Evolutionary conservation across 306 rosid species (phyloP).

Genomic region (Quercus rubra): DNA sequence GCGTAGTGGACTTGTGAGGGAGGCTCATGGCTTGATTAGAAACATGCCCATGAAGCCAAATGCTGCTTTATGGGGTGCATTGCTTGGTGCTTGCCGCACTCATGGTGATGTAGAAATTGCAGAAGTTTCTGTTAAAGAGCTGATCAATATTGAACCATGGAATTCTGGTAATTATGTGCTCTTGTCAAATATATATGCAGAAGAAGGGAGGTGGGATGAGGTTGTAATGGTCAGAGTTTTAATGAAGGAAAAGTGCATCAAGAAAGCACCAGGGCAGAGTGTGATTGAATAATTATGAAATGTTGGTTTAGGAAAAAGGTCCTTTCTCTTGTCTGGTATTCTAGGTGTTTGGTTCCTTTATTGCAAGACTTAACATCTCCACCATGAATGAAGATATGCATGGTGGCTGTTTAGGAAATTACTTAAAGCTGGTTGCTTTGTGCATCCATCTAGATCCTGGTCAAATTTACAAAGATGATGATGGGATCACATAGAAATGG

Average conservation of each 20-base stretch:
- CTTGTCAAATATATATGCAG: slow-evolving; percentile 77
- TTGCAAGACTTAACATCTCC: background rate
- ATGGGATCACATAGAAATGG: background rate
- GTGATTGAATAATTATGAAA: slow-evolving; percentile 37
- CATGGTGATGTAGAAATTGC: slow-evolving; percentile 57
- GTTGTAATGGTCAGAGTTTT: slow-evolving; percentile 65
- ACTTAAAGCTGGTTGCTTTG: background rate
- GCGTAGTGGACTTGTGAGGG: slow-evolving; percentile 52
- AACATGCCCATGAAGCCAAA: slow-evolving; percentile 69
- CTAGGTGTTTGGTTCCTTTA: background rate
- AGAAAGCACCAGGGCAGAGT: slow-evolving; percentile 74
- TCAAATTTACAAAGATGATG: background rate
- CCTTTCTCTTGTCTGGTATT: background rate
- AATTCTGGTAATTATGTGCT: slow-evolving; percentile 83
- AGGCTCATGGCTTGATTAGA: slow-evolving; percentile 60
- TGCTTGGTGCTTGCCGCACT: slow-evolving; percentile 81
- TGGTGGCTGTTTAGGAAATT: background rate
- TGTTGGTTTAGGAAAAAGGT: background rate
- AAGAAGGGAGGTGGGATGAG: slow-evolving; percentile 75
- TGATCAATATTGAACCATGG: slow-evolving; percentile 65
- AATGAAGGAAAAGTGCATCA: slow-evolving; percentile 52
- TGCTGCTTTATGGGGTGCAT: slow-evolving; percentile 80
- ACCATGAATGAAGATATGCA: background rate
- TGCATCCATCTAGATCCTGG: background rate
- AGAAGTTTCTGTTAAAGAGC: slow-evolving; percentile 60